Base-by-base conservation (phyloP, 305 asterid genomes). In the Coffea humblotiana region DNA sequence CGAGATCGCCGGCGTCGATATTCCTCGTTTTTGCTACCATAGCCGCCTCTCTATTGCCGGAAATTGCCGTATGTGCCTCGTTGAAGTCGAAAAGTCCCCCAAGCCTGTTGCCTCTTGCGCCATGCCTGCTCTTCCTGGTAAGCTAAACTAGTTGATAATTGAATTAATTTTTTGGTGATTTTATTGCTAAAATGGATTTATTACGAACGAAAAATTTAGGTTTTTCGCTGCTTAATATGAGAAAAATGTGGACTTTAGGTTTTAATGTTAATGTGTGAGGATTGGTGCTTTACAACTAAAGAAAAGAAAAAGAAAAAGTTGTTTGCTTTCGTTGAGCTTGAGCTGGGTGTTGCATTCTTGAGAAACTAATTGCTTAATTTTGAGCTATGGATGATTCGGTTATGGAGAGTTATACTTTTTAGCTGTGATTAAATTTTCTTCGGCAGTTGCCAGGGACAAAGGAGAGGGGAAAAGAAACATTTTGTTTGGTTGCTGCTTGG, bases 81-180 rank as follows among this genome's bases (percentile, higher is more conserved):
- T 95, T 13, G 99, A 95, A 87, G 99, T 95, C 74, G 97, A 95
- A 87, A 95, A 95, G 78, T 95, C 99, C 47, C 99, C 99, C n/a
- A 93, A 95, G 85, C 98, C 99, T 6, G 97, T 95, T 5, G 99
- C 99, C 69, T 95, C 98, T 43, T 95, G 99, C 85, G 99, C 99
- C 78, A 95, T 95, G 99, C 99, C 98, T 47, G 98, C 99, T 54
- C 97, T 95, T 32, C 99, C 98, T 1, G 98, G 98, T 92, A 83
- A 63, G 1, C 11, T 60, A 1, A 19, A 18, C 63, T 48, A 68
- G 49, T 77, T 54, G 25, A 21, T 35, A 13, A 6, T 68, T 1
- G 29, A 29, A n/a, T 14, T 66, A 25, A 35, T n/a, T n/a, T 74
- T 49, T 72, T 54, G 65, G 65, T 69, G 48, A 27, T 75, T 65